Evolutionary conservation across 139 green algal species (phyloP), one percentile per base, ranked within the genome.

Genomic region (Coccomyxa sp.): DNA sequence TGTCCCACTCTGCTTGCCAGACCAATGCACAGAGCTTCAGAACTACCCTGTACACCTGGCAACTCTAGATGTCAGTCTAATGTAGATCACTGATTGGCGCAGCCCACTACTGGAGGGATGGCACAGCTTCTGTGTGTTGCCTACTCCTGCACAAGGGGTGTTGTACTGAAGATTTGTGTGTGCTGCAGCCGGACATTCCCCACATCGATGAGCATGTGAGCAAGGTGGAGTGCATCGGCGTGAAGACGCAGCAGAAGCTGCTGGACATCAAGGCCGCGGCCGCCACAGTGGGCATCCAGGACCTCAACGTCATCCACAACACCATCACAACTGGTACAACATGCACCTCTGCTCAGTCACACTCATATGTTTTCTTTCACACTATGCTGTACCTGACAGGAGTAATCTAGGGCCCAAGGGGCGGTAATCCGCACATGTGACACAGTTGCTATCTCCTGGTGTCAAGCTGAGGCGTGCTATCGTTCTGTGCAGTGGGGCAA

Each of bases 221-320:
- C 77, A 91, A 90, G 82, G 82, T 93, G 22, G 85, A 92, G 58
- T 81, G 81, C 55, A 80, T 93, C 39, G 89, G 89, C 8, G 79
- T 90, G 40, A 86, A 92, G 82, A 93, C 89, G 5, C 82, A 88
- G 77, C 75, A 80, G 74, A 93, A 93, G 85, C 85, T 93, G 73
- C 87, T 89, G 77, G 85, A 91, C 41, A 89, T 92, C 69, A 71
- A 71, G 34, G 85, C 79, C 14, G 85, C 87, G 31, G 81, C 75
- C 8, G 76, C 41, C 6, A 75, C 82, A 18, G 81, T 77, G 22
- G 85, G 85, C 18, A 69, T 90, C 16, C 39, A 78, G 27, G 82
- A 79, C 71, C 55, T 91, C 27, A 79, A 78, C 31, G 71, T 90
- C 0, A 79, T 85, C 27, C 72, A 86, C 31, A 90, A 91, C 76